Evolutionary conservation across 1,139 yeast species (phyloP).

Genomic region (Yamadazyma pseudoaaseri): DNA sequence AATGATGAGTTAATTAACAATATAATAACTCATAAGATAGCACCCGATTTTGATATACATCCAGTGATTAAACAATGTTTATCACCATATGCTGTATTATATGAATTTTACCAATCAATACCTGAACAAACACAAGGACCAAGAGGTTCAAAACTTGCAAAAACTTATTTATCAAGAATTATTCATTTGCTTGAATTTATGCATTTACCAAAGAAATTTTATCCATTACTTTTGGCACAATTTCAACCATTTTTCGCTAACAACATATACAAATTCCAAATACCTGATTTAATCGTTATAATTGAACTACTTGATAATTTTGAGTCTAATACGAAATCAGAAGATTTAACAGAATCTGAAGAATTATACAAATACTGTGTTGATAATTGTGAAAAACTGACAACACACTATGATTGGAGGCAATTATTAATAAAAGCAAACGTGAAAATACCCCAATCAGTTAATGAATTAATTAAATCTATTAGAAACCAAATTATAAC

Average conservation of each 20-base stretch:
- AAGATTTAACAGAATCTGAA: constrained; percentile 30
- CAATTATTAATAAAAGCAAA: constrained; percentile 8
- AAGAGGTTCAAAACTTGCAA: constrained; percentile 19
- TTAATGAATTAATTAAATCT: constrained; percentile 22
- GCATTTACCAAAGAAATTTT: constrained; percentile 60
- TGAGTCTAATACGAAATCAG: constrained; percentile 28
- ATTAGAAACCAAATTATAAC: constrained; percentile 34
- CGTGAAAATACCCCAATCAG: constrained; percentile 21
- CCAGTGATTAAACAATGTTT: constrained; percentile 65
- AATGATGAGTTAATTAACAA: constrained; percentile 56
- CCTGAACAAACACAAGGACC: constrained; percentile 27
- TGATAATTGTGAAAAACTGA: constrained; percentile 10
- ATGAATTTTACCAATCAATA: constrained; percentile 42
- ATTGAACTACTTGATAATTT: constrained; percentile 50
- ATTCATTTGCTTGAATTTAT: constrained; percentile 60
- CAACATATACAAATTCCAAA: constrained; percentile 24
- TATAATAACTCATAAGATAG: constrained; percentile 43
- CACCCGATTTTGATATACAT: constrained; percentile 37
- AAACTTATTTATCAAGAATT: constrained; percentile 30
- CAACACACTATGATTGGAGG: constrained; percentile 29
- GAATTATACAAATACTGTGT: constrained; percentile 32
- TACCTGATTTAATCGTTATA: constrained; percentile 47
- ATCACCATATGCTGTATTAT: constrained; percentile 71
- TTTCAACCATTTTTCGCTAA: constrained; percentile 42
- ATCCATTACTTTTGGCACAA: constrained; percentile 51